Evolutionary conservation across 2,329 filamentous ascomycete genomes (phyloP).

Genomic region (Microdochium bolleyi): DNA sequence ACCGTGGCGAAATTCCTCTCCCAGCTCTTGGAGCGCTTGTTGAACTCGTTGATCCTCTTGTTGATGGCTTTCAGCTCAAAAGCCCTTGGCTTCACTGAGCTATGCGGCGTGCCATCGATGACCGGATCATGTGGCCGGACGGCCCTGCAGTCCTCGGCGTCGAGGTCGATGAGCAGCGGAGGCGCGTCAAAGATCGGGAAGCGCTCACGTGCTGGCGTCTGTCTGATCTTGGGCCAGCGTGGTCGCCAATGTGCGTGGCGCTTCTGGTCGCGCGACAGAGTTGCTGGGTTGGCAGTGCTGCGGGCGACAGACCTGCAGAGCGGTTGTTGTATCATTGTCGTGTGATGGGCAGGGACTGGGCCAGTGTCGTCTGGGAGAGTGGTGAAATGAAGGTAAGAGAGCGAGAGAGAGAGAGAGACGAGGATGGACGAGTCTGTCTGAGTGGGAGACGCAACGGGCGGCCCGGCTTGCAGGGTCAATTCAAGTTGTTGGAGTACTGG

Average conservation of each 20-base stretch:
- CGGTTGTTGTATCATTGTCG: too few species aligned
- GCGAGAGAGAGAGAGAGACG: too few species aligned
- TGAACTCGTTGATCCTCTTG: constrained; percentile 19
- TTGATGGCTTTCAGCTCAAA: constrained; percentile 20
- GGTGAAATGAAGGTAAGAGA: too few species aligned
- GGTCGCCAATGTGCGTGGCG: neutral
- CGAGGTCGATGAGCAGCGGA: constrained; percentile 40
- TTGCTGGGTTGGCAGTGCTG: neutral
- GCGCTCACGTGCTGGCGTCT: constrained; percentile 7
- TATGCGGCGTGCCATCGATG: constrained; percentile 21
- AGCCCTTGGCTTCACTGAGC: constrained; percentile 1
- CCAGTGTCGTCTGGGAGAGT: too few species aligned
- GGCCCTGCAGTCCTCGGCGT: constrained; percentile 33
- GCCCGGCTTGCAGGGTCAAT: too few species aligned
- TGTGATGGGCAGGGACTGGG: too few species aligned
- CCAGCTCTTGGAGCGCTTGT: constrained; percentile 10
- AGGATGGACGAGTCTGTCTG: too few species aligned
- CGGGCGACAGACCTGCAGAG: neutral
- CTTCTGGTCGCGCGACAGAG: neutral
- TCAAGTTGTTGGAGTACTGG: too few species aligned
- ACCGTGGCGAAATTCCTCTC: constrained; percentile 7
- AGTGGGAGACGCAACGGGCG: too few species aligned
- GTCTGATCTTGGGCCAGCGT: constrained; percentile 1
- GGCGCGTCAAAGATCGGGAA: constrained; percentile 24
- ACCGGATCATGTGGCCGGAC: constrained; percentile 31